Percentiles rank a stretch among this genome's conserved stretches.
phyloP scores from a whole-genome alignment of 2,329 filamentous ascomycete genomes.

The Chalaropsis thielavioides region DNA sequence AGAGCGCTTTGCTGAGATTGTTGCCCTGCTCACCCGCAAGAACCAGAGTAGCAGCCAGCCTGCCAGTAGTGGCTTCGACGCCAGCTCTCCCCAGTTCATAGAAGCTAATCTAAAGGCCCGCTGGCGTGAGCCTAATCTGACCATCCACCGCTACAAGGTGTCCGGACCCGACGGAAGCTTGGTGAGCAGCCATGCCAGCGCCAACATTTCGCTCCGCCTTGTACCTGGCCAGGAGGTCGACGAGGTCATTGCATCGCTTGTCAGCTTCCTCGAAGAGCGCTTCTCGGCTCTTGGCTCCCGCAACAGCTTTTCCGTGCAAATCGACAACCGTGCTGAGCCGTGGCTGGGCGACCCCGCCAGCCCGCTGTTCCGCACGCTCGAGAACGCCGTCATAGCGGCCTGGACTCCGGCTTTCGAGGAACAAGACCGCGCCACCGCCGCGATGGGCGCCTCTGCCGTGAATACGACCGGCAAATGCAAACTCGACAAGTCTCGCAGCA shows the following conservation, averaged over 20 bases:
- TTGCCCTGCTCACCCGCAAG: conserved; percentile 56
- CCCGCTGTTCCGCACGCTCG: conserved; percentile 77
- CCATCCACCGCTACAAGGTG: conserved; percentile 83
- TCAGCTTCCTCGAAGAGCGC: conserved; percentile 50
- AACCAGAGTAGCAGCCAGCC: neutral
- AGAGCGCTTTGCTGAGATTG: conserved; percentile 70
- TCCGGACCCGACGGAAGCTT: conserved; percentile 85
- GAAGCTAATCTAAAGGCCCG: conserved; percentile 78
- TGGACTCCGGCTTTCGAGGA: conserved; percentile 51
- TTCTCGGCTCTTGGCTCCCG: conserved; percentile 64
- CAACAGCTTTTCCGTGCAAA: conserved; percentile 65
- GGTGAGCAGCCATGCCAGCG: conserved; percentile 78
- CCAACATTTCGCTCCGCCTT: conserved; percentile 75
- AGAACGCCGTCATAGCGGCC: conserved; percentile 67
- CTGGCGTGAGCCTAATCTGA: conserved; percentile 90
- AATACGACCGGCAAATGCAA: conserved; percentile 18
- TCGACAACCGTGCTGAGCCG: conserved; percentile 87
- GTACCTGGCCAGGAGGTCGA: conserved; percentile 86
- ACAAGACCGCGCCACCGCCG: conserved; percentile 9
- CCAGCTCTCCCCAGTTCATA: conserved; percentile 29
- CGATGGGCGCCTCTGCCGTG: neutral
- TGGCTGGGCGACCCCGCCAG: conserved; percentile 91
- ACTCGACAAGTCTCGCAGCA: neutral
- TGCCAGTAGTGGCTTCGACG: neutral
- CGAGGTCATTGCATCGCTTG: conserved; percentile 54